Evolutionary conservation across 1,284 basidiomycete species (phyloP).

Genomic region (Amylostereum chailletii): DNA sequence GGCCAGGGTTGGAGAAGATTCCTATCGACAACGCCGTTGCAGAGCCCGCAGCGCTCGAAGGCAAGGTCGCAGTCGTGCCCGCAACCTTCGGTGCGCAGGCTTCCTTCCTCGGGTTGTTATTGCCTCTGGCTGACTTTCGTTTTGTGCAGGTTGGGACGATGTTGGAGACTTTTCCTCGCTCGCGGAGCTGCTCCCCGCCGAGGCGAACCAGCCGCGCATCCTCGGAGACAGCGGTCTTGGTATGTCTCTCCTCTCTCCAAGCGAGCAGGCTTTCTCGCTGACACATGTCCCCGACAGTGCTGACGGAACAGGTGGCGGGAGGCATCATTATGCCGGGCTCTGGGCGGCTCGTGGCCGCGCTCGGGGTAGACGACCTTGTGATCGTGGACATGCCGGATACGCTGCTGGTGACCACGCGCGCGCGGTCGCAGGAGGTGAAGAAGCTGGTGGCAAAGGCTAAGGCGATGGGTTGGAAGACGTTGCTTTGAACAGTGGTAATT

Average conservation of each 20-base stretch:
- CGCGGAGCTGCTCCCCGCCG: constrained; percentile 71
- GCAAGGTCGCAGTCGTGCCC: constrained; percentile 74
- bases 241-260: constrained; percentile 18
- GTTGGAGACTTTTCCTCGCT: constrained; percentile 83
- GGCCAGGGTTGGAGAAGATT: constrained; percentile 58
- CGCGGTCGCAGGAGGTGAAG: constrained; percentile 79
- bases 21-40: constrained; percentile 82
- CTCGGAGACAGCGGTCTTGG: constrained; percentile 64
- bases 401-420: constrained; percentile 74
- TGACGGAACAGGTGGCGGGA: constrained; percentile 78
- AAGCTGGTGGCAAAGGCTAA: constrained; percentile 69
- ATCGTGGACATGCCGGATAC: constrained; percentile 85
- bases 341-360: constrained; percentile 66
- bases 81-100: constrained; percentile 67
- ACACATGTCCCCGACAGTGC: constrained; percentile 33
- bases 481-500: constrained; percentile 29
- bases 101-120: neutral
- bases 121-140: neutral
- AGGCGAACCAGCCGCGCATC: constrained; percentile 71
- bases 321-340: constrained; percentile 82
- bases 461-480: constrained; percentile 62
- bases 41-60: constrained; percentile 70
- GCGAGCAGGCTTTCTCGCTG: neutral
- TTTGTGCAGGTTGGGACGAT: constrained; percentile 70
- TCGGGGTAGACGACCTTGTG: constrained; percentile 78